Evolutionary conservation across 2,329 filamentous ascomycete species (phyloP).

Genomic region (Aspergillus quadricinctus): DNA sequence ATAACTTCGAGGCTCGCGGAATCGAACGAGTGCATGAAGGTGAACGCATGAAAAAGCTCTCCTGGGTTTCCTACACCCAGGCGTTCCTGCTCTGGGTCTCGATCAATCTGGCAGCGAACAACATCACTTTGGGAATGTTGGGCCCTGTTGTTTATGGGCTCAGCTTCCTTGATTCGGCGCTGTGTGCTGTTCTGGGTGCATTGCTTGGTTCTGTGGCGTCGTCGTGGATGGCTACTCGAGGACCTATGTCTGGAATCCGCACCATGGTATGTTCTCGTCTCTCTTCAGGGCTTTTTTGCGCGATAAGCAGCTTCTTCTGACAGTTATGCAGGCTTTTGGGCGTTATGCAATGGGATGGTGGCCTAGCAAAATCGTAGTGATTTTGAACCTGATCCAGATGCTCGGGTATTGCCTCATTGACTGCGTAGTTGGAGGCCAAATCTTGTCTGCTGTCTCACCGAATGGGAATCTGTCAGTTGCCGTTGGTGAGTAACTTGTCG

Average conservation of each 20-base stretch:
- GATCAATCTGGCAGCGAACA: conserved; percentile 60
- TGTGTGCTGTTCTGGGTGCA: conserved; percentile 56
- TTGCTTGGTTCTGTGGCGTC: conserved; percentile 52
- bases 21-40: conserved; percentile 55
- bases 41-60: conserved; percentile 51
- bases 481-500: conserved; percentile 47
- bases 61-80: conserved; percentile 52
- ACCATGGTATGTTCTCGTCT: conserved; percentile 48
- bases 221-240: conserved; percentile 60
- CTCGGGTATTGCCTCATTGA: conserved; percentile 61
- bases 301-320: conserved; percentile 1
- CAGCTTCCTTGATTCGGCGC: conserved; percentile 53
- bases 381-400: conserved; percentile 60
- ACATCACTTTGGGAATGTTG: conserved; percentile 61
- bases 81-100: conserved; percentile 58
- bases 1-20: conserved; percentile 54
- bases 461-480: conserved; percentile 57
- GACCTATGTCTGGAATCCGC: conserved; percentile 57
- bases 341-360: conserved; percentile 63
- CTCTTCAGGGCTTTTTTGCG: background rate
- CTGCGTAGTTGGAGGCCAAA: conserved; percentile 64
- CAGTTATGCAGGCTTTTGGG: conserved; percentile 46
- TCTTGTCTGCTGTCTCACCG: conserved; percentile 60
- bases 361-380: conserved; percentile 59
- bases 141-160: conserved; percentile 56